A percentile compares a stretch with the other conserved stretches of the same genome.
Evolutionary conservation across 352 stramenopile genomes (phyloP).

Genomic region (Phytophthora capsici): DNA sequence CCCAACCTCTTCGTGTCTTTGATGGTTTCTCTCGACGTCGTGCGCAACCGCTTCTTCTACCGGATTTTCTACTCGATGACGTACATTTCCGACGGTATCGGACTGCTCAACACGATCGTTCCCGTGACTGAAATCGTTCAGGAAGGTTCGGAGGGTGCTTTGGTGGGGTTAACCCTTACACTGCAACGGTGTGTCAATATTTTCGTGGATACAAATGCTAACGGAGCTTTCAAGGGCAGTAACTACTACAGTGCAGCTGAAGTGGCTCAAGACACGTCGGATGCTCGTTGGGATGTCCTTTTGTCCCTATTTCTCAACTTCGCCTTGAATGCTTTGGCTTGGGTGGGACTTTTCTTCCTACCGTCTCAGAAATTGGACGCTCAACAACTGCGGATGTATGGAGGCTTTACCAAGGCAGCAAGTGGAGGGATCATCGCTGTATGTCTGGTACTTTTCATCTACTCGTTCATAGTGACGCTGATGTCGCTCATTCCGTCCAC

Average conservation of each 20-base stretch:
- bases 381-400: constrained; percentile 74
- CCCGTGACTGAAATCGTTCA: constrained; percentile 74
- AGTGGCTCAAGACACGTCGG: constrained; percentile 38
- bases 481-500: constrained; percentile 47
- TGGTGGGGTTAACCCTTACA: constrained; percentile 65
- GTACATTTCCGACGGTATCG: constrained; percentile 62
- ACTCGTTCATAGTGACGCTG: constrained; percentile 43
- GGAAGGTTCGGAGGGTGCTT: constrained; percentile 63
- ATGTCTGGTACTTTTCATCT: constrained; percentile 44
- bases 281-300: constrained; percentile 54
- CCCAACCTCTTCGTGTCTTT: constrained; percentile 52
- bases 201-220: constrained; percentile 61
- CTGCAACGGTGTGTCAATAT: constrained; percentile 64
- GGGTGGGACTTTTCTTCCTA: constrained; percentile 66
- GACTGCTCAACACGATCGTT: constrained; percentile 57
- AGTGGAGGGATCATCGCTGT: constrained; percentile 37
- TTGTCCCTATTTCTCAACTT: constrained; percentile 62
- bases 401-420: constrained; percentile 60
- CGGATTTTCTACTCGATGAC: constrained; percentile 54
- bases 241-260: constrained; percentile 52
- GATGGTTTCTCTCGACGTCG: constrained; percentile 50
- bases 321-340: constrained; percentile 58
- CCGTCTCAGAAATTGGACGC: constrained; percentile 75
- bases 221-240: constrained; percentile 51
- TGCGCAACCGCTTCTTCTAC: constrained; percentile 67